Percentiles rank a stretch among this genome's conserved stretches.
Evolutionary conservation across 1,139 yeast species (phyloP).

Genomic region (Yamadazyma conglobata): DNA sequence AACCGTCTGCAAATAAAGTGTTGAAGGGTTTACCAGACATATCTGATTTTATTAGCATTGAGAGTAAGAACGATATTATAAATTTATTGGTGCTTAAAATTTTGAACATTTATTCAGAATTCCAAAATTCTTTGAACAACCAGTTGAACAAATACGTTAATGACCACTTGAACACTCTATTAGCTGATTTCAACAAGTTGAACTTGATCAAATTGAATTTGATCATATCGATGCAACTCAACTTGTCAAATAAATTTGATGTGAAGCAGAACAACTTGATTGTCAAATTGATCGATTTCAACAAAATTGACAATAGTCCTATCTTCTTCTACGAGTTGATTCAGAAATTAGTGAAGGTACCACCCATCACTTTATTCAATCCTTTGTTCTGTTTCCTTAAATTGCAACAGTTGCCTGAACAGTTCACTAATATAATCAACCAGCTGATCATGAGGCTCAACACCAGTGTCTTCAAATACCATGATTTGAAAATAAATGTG

Average conservation of each 20-base stretch:
- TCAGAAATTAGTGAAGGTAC: slow-evolving; percentile 9
- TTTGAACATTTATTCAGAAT: slow-evolving; percentile 9
- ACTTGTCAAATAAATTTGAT: slow-evolving; percentile 31
- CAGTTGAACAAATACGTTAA: slow-evolving; percentile 9
- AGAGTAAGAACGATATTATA: slow-evolving; percentile 5
- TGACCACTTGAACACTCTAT: slow-evolving; percentile 6
- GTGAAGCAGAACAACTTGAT: slow-evolving; percentile 45
- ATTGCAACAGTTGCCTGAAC: slow-evolving; percentile 8
- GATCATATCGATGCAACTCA: slow-evolving; percentile 31
- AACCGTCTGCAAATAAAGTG: slow-evolving; percentile 9
- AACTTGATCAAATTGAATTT: slow-evolving; percentile 13
- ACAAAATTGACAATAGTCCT: slow-evolving; percentile 18
- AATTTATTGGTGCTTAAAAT: slow-evolving; percentile 10
- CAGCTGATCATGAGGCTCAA: slow-evolving; percentile 69
- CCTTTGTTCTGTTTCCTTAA: slow-evolving; percentile 14
- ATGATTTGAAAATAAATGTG: slow-evolving; percentile 57
- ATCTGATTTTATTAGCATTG: slow-evolving; percentile 10
- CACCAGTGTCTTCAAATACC: slow-evolving; percentile 74
- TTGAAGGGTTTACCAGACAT: slow-evolving; percentile 12
- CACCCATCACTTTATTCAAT: slow-evolving; percentile 9
- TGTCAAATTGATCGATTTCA: slow-evolving; percentile 53
- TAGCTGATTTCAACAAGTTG: slow-evolving; percentile 9
- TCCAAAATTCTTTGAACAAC: slow-evolving; percentile 8
- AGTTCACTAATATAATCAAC: slow-evolving; percentile 60
- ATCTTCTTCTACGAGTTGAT: slow-evolving; percentile 28